Evolutionary conservation across 208 protist species (phyloP).

Genomic region (Lotmaria passim): DNA sequence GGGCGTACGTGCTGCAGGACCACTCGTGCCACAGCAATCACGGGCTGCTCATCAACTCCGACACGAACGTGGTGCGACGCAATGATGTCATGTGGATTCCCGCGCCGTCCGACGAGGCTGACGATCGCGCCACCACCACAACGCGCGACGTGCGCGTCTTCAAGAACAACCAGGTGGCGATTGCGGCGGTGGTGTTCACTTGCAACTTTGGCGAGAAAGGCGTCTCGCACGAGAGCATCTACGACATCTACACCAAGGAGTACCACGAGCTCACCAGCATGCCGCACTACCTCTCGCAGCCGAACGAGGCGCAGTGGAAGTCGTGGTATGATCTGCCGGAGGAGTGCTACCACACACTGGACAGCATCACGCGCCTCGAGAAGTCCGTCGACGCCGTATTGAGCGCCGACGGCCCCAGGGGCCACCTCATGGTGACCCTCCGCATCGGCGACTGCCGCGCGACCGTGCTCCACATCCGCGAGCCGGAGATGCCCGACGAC

Average conservation of each 20-base stretch:
- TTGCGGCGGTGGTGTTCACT: slow-evolving; percentile 85
- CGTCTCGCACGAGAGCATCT: slow-evolving; percentile 62
- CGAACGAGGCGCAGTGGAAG: slow-evolving; percentile 52
- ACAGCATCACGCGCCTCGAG: slow-evolving; percentile 76
- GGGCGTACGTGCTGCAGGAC: slow-evolving; percentile 83
- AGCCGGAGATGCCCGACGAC: slow-evolving; percentile 72
- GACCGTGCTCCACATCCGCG: slow-evolving; percentile 75
- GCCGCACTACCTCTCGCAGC: slow-evolving; percentile 58
- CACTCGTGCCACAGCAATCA: slow-evolving; percentile 71
- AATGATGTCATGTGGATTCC: slow-evolving; percentile 86
- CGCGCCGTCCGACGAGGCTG: slow-evolving; percentile 30
- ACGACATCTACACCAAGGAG: slow-evolving; percentile 55
- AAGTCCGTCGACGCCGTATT: slow-evolving; percentile 77
- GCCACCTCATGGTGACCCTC: slow-evolving; percentile 86
- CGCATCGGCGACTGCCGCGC: slow-evolving; percentile 88
- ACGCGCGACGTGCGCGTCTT: slow-evolving; percentile 66
- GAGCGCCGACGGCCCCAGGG: slow-evolving; percentile 44
- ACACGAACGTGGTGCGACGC: slow-evolving; percentile 65
- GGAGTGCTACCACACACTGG: slow-evolving; percentile 66
- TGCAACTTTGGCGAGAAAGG: slow-evolving; percentile 67
- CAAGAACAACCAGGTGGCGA: slow-evolving; percentile 81
- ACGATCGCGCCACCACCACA: slow-evolving; percentile 33
- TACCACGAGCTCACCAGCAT: slow-evolving; percentile 38
- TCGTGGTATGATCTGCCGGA: slow-evolving; percentile 73
- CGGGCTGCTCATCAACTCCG: slow-evolving; percentile 71